Base-by-base conservation (phyloP, 106 monocot species). In the Apostasia ramifera region DNA sequence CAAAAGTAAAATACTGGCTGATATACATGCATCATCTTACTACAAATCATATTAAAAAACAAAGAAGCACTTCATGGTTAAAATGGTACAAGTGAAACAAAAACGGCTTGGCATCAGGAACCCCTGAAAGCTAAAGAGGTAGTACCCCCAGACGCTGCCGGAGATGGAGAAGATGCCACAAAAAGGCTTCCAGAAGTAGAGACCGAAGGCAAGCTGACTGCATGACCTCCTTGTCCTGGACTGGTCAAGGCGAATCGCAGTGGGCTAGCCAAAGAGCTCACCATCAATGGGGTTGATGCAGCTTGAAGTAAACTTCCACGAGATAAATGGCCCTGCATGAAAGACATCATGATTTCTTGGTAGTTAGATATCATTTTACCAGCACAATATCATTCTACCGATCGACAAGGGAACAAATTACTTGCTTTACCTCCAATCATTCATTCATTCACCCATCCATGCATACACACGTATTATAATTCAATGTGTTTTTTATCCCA, bases 111-210 rank as follows among this genome's bases (percentile, higher is more conserved):
- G 26, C 15, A 54, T 15, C 70, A 78, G 66, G 82, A 59, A 70
- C 83, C 83, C 74, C 78, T 83, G 59, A 90, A 81, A 38, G 71
- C 76, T 3, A 26, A 26, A 13, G 85, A 89, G 48, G 82, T 80
- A 42, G 79, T 52, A 44, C 78, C 78, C 3, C 81, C 86, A 3
- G 90, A 90, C 51, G 80, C 86, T n/a, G 80, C 89, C 3, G 90
- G 90, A 7, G 86, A 83, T 10, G 86, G 86, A 0, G 86, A 86
- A 40, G 90, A 90, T 11, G 80, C 83, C 6, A 76, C 64, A 55
- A 74, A 83, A 63, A 73, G 83, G 57, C 41, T 59, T 37, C 76
- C 76, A 10, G 81, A 78, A 55, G 71, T 55, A 37, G 86, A 79
- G 40, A 74, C 65, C 12, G 77, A 43, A 43, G 73, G 73, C 39